Evolutionary conservation across 306 rosid species (phyloP).

Genomic region (Cucurbita moschata): DNA sequence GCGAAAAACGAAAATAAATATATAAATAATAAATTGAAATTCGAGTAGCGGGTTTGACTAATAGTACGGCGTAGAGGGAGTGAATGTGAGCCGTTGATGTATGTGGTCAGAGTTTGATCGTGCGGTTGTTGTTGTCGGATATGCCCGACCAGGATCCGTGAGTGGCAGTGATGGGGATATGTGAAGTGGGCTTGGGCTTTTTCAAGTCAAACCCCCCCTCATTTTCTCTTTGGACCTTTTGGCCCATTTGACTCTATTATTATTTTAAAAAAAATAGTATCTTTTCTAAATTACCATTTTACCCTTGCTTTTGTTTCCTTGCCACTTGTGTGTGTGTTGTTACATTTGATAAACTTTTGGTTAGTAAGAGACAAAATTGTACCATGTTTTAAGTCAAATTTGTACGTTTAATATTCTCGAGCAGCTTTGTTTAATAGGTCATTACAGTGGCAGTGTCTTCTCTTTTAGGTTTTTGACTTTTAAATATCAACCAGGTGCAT

Average conservation of each 20-base stretch:
- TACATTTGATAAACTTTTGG: background rate
- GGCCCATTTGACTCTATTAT: slow-evolving; percentile 5
- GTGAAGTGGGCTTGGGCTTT: slow-evolving; percentile 13
- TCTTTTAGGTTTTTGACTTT: too few relatives aligned
- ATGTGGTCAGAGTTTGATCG: background rate
- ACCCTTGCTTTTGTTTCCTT: background rate
- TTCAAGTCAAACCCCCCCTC: slow-evolving; percentile 13
- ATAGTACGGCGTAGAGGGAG: background rate
- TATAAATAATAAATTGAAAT: background rate
- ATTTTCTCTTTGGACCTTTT: background rate
- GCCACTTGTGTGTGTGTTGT: background rate
- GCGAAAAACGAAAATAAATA: background rate
- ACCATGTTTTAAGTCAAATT: too few relatives aligned
- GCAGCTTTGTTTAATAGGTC: too few relatives aligned
- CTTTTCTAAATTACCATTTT: background rate
- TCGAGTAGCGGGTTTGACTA: slow-evolving; percentile 14
- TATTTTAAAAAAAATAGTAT: background rate
- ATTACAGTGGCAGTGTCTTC: too few relatives aligned
- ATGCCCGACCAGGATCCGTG: slow-evolving; percentile 16
- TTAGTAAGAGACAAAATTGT: background rate
- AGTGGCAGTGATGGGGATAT: slow-evolving; percentile 12
- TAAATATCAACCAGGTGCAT: too few relatives aligned
- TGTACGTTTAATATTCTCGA: too few relatives aligned
- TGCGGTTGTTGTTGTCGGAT: background rate
- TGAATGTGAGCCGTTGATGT: slow-evolving; percentile 3